Conservation (phyloP, 164 flowering plant species). For the Sextonia rubra region DNA sequence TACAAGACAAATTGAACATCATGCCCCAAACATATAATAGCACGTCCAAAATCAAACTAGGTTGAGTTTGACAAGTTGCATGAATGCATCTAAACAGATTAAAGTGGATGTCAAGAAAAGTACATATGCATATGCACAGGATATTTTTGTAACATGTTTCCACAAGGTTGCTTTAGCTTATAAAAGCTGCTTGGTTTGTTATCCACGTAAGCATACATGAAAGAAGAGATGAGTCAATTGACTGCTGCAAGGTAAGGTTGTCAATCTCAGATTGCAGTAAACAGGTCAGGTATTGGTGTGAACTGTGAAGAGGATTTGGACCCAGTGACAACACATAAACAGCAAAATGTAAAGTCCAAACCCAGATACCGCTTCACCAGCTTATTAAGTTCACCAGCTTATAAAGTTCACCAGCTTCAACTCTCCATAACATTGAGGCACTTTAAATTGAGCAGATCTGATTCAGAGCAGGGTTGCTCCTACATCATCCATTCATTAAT, state of each 20-base stretch:
- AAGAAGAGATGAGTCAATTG: neutral
- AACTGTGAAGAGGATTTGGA: neutral
- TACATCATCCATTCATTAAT: neutral
- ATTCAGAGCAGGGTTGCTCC: neutral
- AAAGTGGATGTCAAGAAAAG: neutral
- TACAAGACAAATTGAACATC: neutral
- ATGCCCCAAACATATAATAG: neutral
- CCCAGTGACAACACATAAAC: no score
- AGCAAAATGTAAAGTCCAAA: neutral
- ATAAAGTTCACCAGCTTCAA: no score
- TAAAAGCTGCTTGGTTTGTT: neutral
- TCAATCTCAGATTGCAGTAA: neutral
- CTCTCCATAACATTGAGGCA: no score
- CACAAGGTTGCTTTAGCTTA: neutral
- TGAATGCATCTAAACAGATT: neutral
- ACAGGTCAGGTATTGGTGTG: neutral
- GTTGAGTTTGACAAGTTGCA: neutral
- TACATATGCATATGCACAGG: neutral
- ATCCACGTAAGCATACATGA: neutral
- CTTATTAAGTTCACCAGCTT: neutral
- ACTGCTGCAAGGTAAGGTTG: neutral
- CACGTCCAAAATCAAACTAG: conserved; percentile 7
- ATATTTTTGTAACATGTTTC: neutral
- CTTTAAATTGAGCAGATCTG: no score
- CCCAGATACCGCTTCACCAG: neutral